phyloP scores from a whole-genome alignment of 495 filamentous ascomycete genomes.

The Aspergillus leporis region DNA sequence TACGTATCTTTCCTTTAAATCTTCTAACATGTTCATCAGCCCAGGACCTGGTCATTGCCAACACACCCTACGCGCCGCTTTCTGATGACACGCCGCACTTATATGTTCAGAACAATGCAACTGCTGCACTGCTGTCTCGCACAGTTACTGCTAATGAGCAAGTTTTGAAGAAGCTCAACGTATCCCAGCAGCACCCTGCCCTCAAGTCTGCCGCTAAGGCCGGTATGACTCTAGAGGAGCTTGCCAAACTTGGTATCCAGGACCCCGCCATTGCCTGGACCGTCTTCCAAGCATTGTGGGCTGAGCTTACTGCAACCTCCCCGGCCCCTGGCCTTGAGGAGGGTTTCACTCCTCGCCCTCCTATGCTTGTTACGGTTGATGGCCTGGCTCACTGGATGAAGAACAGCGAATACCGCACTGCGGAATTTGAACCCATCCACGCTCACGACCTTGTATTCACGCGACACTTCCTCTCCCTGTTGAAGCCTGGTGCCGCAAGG shows the following conservation, averaged over 20 bases:
- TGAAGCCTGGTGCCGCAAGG: conserved; percentile 52
- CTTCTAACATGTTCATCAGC: conserved; percentile 47
- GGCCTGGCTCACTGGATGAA: conserved; percentile 78
- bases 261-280: conserved; percentile 77
- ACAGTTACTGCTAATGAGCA: conserved; percentile 72
- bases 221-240: conserved; percentile 63
- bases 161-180: conserved; percentile 57
- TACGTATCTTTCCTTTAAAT: conserved; percentile 5
- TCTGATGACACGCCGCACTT: conserved; percentile 55
- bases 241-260: conserved; percentile 67
- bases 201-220: conserved; percentile 55
- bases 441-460: conserved; percentile 80
- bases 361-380: conserved; percentile 77
- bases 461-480: conserved; percentile 68
- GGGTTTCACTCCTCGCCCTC: conserved; percentile 60
- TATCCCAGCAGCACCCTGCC: conserved; percentile 60
- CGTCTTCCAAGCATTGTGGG: conserved; percentile 78
- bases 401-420: conserved; percentile 67
- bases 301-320: conserved; percentile 66
- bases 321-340: conserved; percentile 42
- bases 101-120: conserved; percentile 79
- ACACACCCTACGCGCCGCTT: conserved; percentile 76
- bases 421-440: conserved; percentile 73
- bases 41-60: conserved; percentile 75
- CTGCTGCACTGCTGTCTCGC: conserved; percentile 65